Conservation (phyloP, 164 flowering plant species). For the Kingdonia uniflora region DNA sequence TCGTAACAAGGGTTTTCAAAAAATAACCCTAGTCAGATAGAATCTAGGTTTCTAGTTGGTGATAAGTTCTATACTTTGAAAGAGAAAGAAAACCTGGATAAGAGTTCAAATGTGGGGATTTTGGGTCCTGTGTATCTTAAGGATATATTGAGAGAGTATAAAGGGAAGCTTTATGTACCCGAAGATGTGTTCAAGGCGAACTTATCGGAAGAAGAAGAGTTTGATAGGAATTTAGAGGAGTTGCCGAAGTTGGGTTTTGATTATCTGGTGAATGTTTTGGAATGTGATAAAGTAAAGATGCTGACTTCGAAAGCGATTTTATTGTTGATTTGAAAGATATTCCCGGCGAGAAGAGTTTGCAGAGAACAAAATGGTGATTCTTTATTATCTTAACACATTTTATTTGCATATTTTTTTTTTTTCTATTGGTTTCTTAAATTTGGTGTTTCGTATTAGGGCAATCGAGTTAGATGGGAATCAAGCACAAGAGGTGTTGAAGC, state of each 20-base stretch:
- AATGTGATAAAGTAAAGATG: slow-evolving; percentile 58
- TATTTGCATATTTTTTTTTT: background rate
- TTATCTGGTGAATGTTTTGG: slow-evolving; percentile 49
- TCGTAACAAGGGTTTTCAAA: slow-evolving; percentile 68
- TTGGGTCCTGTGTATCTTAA: slow-evolving; percentile 51
- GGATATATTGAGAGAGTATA: slow-evolving; percentile 72
- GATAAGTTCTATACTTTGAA: slow-evolving; percentile 49
- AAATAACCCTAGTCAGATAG: slow-evolving; percentile 87
- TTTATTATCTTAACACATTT: background rate
- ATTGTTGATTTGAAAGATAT: slow-evolving; percentile 73
- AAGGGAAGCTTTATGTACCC: slow-evolving; percentile 85
- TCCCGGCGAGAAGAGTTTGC: slow-evolving; percentile 70
- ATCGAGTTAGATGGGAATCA: slow-evolving; percentile 47
- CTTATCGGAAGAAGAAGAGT: slow-evolving; percentile 80
- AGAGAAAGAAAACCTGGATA: slow-evolving; percentile 45
- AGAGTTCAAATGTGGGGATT: slow-evolving; percentile 15
- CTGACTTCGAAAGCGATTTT: slow-evolving; percentile 62
- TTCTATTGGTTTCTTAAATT: background rate
- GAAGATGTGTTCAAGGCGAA: slow-evolving; percentile 55
- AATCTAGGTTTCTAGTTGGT: slow-evolving; percentile 56
- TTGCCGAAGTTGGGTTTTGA: slow-evolving; percentile 71
- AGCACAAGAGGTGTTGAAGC: slow-evolving; percentile 42
- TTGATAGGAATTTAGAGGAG: slow-evolving; percentile 42
- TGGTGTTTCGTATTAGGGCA: slow-evolving; percentile 37
- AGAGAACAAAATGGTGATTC: slow-evolving; percentile 68